A percentile compares a stretch with the other conserved stretches of the same genome.
These are phyloP conservation scores for Wickerhamiella australiensis DNA, from an alignment of 805 yeast genomes.

Conservation along the genomic window DNA sequence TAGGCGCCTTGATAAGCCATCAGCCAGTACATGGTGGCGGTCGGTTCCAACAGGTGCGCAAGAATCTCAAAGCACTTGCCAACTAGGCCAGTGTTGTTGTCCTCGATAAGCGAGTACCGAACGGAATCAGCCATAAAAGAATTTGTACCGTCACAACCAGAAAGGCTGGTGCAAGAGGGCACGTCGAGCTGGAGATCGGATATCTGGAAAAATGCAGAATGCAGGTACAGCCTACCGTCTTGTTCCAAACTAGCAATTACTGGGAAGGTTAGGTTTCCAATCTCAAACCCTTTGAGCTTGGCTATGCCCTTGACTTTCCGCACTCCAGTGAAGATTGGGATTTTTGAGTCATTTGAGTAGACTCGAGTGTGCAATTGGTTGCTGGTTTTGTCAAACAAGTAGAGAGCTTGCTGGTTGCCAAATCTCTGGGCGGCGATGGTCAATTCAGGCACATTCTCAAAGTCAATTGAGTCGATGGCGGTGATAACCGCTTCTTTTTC, in stretches of 20 bases:
- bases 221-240: conserved; percentile 1
- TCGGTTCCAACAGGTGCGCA: not conserved
- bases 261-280: conserved; percentile 3
- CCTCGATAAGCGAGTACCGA: not conserved
- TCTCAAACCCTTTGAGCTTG: conserved; percentile 5
- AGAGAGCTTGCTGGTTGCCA: conserved; percentile 9
- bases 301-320: not conserved
- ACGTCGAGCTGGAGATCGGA: not conserved
- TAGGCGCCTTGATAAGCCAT: not conserved
- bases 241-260: not conserved
- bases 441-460: not conserved
- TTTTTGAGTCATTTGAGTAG: not conserved
- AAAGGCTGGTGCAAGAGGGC: not conserved
- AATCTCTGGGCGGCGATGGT: conserved; percentile 6
- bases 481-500: conserved; percentile 12
- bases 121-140: not conserved
- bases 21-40: conserved; percentile 8
- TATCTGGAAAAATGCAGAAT: conserved; percentile 6
- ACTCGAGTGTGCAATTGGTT: not conserved
- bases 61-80: conserved; percentile 8
- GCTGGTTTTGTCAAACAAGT: not conserved
- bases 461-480: not conserved
- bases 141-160: not conserved
- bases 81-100: conserved; percentile 5
- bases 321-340: not conserved